Percentiles rank a stretch among this genome's conserved stretches.
Evolutionary conservation across 2,329 filamentous ascomycete genomes (phyloP).

Genomic region (Claviceps spartinae): DNA sequence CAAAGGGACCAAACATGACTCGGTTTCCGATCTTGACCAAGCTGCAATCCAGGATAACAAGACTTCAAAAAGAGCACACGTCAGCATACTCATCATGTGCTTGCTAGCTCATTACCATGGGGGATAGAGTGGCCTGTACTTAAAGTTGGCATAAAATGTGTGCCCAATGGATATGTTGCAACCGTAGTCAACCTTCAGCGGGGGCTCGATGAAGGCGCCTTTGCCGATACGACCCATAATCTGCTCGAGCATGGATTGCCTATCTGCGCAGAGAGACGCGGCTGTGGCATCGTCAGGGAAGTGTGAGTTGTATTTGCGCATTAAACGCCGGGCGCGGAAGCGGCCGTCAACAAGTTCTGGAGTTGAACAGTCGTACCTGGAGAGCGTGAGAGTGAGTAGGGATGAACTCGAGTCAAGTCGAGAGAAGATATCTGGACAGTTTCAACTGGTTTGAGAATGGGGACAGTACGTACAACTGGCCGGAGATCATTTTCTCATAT

Average conservation of each 20-base stretch:
- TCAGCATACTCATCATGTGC: background rate
- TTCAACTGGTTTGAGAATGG: background rate
- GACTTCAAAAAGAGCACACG: conserved; percentile 13
- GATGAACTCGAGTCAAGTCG: background rate
- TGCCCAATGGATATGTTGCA: conserved; percentile 49
- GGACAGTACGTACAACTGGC: conserved; percentile 35
- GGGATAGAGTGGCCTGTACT: conserved; percentile 9
- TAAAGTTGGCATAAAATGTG: conserved; percentile 47
- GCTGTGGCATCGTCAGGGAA: conserved; percentile 34
- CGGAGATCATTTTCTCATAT: conserved; percentile 52
- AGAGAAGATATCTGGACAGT: background rate
- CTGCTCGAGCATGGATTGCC: conserved; percentile 32
- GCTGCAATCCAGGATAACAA: conserved; percentile 60
- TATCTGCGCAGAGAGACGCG: conserved; percentile 23
- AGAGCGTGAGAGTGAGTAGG: background rate
- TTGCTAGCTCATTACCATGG: background rate
- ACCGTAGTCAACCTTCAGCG: conserved; percentile 50
- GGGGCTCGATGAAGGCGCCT: conserved; percentile 45
- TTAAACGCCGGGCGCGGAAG: conserved; percentile 39
- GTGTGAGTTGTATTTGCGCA: conserved; percentile 44
- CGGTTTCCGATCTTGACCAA: conserved; percentile 55
- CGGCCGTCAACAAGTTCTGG: conserved; percentile 36
- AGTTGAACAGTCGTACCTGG: conserved; percentile 35
- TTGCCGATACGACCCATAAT: conserved; percentile 37
- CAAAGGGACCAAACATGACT: conserved; percentile 58